A percentile compares a stretch with the other conserved stretches of the same genome.
Evolutionary conservation across 306 rosid genomes (phyloP).

Genomic region (Elaeagnus macrophylla): DNA sequence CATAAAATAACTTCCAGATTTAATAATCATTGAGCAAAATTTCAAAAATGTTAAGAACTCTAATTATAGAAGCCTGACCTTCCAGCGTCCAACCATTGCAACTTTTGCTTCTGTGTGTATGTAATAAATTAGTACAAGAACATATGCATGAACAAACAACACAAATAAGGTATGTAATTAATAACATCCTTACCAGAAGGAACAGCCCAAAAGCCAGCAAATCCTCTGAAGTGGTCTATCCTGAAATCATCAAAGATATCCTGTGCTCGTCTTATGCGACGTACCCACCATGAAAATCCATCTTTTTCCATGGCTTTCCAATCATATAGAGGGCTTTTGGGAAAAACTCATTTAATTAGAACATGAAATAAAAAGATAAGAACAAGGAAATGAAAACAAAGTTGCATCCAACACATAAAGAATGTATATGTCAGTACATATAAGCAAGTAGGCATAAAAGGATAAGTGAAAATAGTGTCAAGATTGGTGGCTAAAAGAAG

Average conservation of each 20-base stretch:
- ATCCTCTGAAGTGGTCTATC: slow-evolving; percentile 93
- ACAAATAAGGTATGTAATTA: slow-evolving; percentile 13
- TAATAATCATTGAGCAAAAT: slow-evolving; percentile 18
- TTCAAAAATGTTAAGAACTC: slow-evolving; percentile 12
- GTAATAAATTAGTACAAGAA: slow-evolving; percentile 27
- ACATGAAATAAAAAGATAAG: slow-evolving; percentile 8
- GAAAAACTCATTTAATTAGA: slow-evolving; percentile 23
- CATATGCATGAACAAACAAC: slow-evolving; percentile 7
- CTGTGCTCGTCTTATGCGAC: slow-evolving; percentile 72
- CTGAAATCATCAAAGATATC: slow-evolving; percentile 79
- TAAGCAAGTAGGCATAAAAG: neutral
- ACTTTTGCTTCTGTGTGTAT: slow-evolving; percentile 66
- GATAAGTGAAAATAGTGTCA: no score
- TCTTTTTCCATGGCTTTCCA: slow-evolving; percentile 96
- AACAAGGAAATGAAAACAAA: neutral
- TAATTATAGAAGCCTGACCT: slow-evolving; percentile 44
- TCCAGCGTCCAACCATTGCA: slow-evolving; percentile 88
- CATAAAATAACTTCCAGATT: slow-evolving; percentile 19
- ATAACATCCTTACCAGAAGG: slow-evolving; percentile 58
- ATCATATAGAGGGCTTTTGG: slow-evolving; percentile 78
- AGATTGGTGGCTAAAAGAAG: no score
- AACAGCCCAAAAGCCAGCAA: slow-evolving; percentile 93
- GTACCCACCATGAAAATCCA: slow-evolving; percentile 92
- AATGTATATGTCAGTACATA: neutral
- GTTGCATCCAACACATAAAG: neutral